These are phyloP conservation scores for Prunus campanulata DNA, from an alignment of 306 rosid species.

Conservation along the genomic window DNA sequence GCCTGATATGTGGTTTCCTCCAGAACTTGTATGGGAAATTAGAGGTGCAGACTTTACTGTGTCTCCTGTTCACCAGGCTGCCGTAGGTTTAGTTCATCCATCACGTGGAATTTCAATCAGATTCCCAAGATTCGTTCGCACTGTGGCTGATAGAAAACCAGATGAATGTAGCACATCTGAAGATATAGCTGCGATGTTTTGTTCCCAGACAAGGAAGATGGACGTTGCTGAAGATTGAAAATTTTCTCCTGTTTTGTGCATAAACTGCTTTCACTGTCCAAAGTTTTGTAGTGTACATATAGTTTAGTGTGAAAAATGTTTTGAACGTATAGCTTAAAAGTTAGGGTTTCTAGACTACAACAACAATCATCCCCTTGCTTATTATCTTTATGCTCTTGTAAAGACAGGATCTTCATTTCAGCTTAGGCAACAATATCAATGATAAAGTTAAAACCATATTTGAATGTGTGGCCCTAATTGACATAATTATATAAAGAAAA, in stretches of 20 bases:
- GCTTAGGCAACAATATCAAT: too few relatives aligned
- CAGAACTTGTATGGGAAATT: constrained; percentile 79
- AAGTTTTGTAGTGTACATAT: background rate
- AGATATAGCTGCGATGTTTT: constrained; percentile 74
- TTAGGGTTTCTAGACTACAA: background rate
- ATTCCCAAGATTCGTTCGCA: constrained; percentile 67
- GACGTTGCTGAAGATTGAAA: constrained; percentile 50
- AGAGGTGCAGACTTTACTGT: constrained; percentile 87
- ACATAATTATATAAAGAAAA: too few relatives aligned
- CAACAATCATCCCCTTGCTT: background rate
- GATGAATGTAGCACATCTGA: constrained; percentile 80
- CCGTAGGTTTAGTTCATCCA: constrained; percentile 72
- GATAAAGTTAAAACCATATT: too few relatives aligned
- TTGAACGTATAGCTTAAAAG: background rate
- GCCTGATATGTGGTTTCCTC: constrained; percentile 74
- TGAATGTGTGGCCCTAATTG: too few relatives aligned
- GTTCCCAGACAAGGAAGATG: constrained; percentile 80
- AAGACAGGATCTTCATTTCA: background rate
- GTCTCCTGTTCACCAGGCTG: constrained; percentile 91
- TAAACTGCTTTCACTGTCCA: background rate
- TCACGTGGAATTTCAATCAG: constrained; percentile 89
- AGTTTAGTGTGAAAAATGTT: background rate
- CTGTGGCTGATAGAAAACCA: constrained; percentile 60
- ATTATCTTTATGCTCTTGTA: background rate
- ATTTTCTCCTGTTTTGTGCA: background rate